phyloP scores from a whole-genome alignment of 2,329 filamentous ascomycete genomes.

The Tolypocladium nubicola region DNA sequence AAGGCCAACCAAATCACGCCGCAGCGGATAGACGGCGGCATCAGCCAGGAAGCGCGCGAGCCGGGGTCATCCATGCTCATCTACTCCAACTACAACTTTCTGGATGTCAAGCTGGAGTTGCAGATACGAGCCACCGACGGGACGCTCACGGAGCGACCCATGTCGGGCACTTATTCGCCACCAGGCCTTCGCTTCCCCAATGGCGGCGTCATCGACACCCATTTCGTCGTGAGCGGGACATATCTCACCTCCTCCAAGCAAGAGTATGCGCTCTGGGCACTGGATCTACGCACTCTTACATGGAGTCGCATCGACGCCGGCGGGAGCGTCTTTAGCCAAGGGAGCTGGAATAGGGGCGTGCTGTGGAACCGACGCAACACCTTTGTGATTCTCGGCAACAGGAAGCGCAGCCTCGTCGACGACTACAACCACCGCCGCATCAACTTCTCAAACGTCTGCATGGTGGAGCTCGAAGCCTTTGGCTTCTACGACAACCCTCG shows the following conservation, averaged over 20 bases:
- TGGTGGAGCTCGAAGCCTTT: constrained; percentile 95
- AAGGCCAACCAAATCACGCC: constrained; percentile 36
- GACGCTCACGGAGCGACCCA: constrained; percentile 72
- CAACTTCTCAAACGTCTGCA: constrained; percentile 93
- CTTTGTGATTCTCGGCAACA: constrained; percentile 90
- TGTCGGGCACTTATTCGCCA: constrained; percentile 78
- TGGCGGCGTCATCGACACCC: constrained; percentile 86
- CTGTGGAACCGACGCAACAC: constrained; percentile 89
- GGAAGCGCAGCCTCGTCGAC: constrained; percentile 86
- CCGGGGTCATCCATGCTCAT: constrained; percentile 74
- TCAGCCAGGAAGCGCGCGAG: constrained; percentile 43
- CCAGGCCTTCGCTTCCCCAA: constrained; percentile 93
- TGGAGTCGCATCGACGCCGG: constrained; percentile 97
- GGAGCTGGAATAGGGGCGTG: constrained; percentile 94
- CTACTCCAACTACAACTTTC: constrained; percentile 98
- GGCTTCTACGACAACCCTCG: constrained; percentile 94
- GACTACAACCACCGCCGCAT: constrained; percentile 97
- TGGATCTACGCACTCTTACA: constrained; percentile 77
- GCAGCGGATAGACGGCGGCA: constrained; percentile 32
- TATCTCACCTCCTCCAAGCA: constrained; percentile 97
- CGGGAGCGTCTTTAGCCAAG: constrained; percentile 87
- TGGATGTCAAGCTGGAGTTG: constrained; percentile 92
- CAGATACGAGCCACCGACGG: constrained; percentile 83
- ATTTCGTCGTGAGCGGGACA: constrained; percentile 95
- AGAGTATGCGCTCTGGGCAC: constrained; percentile 92